Percentiles rank a stretch among this genome's conserved stretches.
Conservation (phyloP, 805 yeast species). For the Blastobotrys peoriensis region DNA sequence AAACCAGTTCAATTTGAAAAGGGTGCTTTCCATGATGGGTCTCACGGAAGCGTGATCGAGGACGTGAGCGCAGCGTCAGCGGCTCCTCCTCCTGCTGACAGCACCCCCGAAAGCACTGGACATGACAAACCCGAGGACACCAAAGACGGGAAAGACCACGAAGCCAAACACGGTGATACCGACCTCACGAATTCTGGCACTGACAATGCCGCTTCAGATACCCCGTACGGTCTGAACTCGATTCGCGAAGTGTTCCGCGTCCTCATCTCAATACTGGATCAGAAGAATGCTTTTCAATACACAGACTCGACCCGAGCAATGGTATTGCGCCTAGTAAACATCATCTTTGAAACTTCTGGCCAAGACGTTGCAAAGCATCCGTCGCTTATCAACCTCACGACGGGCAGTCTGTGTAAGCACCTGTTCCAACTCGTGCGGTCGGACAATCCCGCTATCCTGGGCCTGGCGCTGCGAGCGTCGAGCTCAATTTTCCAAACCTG, state of each 20-base stretch:
- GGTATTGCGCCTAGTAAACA: conserved; percentile 68
- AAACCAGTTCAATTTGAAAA: conserved; percentile 47
- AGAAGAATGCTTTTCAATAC: conserved; percentile 75
- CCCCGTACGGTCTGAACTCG: conserved; percentile 64
- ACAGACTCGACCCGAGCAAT: conserved; percentile 82
- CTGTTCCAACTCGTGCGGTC: conserved; percentile 70
- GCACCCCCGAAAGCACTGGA: conserved; percentile 1
- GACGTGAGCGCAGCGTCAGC: not conserved
- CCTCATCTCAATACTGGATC: conserved; percentile 72
- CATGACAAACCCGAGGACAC: conserved; percentile 2
- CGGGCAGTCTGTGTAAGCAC: conserved; percentile 82
- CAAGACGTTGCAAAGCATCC: conserved; percentile 54
- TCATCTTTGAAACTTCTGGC: conserved; percentile 80
- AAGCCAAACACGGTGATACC: not conserved
- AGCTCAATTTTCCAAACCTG: conserved; percentile 64
- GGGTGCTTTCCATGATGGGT: not conserved
- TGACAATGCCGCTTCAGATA: conserved; percentile 4
- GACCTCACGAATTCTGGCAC: not conserved
- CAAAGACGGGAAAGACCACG: not conserved
- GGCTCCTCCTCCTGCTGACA: not conserved
- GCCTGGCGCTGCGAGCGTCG: conserved; percentile 69
- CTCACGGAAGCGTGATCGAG: not conserved
- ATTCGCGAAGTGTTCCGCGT: conserved; percentile 72
- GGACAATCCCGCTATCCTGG: conserved; percentile 67
- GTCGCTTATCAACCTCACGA: conserved; percentile 56